Base-by-base conservation (phyloP, 805 yeast species). In the Isabelozyma rhagii region DNA sequence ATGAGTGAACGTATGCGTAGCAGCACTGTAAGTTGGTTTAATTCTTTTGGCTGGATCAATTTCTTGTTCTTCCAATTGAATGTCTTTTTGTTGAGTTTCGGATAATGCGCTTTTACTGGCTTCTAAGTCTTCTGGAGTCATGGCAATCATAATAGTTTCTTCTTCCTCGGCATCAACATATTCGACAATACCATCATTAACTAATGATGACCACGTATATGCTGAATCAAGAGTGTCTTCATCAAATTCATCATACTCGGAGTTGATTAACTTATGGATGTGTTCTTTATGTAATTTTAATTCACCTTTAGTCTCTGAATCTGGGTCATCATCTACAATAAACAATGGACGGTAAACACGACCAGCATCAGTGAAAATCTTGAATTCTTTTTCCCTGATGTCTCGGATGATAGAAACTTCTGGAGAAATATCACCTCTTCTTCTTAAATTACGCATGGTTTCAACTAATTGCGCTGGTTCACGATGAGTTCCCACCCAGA, bases 111-210 rank as follows among this genome's bases (percentile, higher is more conserved):
- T 72, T 60, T 71, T 73, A 43, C 80, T 75, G 25, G 91, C 82
- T 54, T 87, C 91, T 66, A 94, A 78, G 72, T 94, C 99, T 68
- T 94, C 99, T 2, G 97, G 97, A 14, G 96, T 87, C 99, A 94
- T 94, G 39, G 99, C 97, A 74, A 94, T 94, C 89, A 94, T 86
- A 47, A 90, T 89, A 0, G 98, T 92, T 74, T 94, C 99, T 68
- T 94, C 99, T 77, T 94, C 99, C 71, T 94, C 99, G 9, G 98
- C 99, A 72, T 94, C 99, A 51, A 94, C 87, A 63, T 94, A 94
- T 71, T 94, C 99, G 43, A 93, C 93, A 49, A 93, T 79, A 66
- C 99, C 99, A 54, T 84, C 86, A 48, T 77, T 80, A 21, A 94
- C 83, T 57, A 94, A 77, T 6, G 91, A 82, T 1, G 86, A 78